Conservation (phyloP, 2,329 filamentous ascomycete genomes). For the Aspergillus sp. region DNA sequence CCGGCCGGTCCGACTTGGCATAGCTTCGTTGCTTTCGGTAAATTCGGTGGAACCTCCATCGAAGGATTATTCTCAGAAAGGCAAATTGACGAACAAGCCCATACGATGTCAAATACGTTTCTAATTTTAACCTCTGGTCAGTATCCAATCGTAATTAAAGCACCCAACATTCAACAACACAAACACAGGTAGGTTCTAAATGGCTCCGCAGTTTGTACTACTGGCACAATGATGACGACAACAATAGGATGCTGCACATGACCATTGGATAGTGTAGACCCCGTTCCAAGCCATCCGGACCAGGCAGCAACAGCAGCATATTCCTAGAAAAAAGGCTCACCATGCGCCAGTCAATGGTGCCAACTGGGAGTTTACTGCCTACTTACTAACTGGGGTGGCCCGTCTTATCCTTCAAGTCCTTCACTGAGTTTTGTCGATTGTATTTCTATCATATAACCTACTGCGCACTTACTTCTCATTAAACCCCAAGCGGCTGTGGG, state of each 20-base stretch:
- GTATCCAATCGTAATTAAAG: neutral
- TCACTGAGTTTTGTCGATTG: neutral
- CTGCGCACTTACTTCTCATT: neutral
- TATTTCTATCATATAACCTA: neutral
- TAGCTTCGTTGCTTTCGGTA: neutral
- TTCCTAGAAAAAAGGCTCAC: slow-evolving; percentile 2
- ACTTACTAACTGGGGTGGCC: neutral
- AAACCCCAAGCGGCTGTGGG: neutral
- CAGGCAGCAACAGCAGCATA: neutral
- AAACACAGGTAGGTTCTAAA: neutral
- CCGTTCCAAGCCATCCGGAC: neutral
- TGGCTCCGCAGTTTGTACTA: neutral
- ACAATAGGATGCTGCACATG: slow-evolving; percentile 1
- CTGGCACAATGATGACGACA: slow-evolving; percentile 12
- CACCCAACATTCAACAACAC: neutral
- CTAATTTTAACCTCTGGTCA: neutral
- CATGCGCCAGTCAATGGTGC: neutral
- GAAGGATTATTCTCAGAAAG: neutral
- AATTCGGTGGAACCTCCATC: neutral
- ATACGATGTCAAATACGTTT: neutral
- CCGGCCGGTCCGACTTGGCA: slow-evolving; percentile 1
- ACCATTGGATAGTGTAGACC: neutral
- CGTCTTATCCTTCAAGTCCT: neutral
- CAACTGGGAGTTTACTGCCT: neutral
- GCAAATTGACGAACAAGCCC: too few species aligned